phyloP scores from a whole-genome alignment of 164 flowering plant genomes.

The Magnolia changhungtana region DNA sequence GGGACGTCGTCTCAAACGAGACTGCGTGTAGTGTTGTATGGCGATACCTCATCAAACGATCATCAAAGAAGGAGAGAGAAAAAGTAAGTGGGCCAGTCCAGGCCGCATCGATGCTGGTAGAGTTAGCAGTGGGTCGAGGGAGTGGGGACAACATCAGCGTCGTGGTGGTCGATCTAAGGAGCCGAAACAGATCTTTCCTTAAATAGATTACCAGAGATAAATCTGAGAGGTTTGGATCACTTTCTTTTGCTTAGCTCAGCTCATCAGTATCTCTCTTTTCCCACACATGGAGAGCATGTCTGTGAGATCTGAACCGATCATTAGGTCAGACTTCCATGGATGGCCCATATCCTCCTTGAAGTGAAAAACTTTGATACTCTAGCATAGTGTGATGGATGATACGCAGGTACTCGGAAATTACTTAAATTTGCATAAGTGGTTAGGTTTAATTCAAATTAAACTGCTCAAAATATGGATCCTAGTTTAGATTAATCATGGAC shows the following conservation, averaged over 20 bases:
- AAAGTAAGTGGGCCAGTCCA: slow-evolving; percentile 12
- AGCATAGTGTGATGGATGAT: not conserved
- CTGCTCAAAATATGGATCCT: too few relatives aligned
- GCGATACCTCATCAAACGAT: slow-evolving; percentile 21
- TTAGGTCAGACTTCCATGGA: too few relatives aligned
- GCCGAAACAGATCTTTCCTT: not conserved
- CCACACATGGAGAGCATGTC: too few relatives aligned
- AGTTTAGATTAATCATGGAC: too few relatives aligned
- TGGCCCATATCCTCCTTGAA: not conserved
- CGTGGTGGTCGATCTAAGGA: slow-evolving; percentile 36
- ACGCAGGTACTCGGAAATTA: not conserved
- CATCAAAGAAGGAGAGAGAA: not conserved
- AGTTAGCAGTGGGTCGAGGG: slow-evolving; percentile 48
- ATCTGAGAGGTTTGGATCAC: not conserved
- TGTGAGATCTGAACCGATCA: too few relatives aligned
- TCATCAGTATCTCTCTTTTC: too few relatives aligned
- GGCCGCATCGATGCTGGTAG: slow-evolving; percentile 44
- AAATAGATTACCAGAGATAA: not conserved
- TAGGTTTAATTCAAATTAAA: too few relatives aligned
- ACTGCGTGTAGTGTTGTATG: slow-evolving; percentile 36
- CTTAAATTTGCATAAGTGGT: too few relatives aligned
- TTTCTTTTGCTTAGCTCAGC: not conserved
- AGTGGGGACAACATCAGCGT: slow-evolving; percentile 53
- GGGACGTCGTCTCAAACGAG: slow-evolving; percentile 50
- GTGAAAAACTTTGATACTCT: not conserved